Base-by-base conservation (phyloP, 495 filamentous ascomycete genomes). In the Parathielavia hyrcaniae region DNA sequence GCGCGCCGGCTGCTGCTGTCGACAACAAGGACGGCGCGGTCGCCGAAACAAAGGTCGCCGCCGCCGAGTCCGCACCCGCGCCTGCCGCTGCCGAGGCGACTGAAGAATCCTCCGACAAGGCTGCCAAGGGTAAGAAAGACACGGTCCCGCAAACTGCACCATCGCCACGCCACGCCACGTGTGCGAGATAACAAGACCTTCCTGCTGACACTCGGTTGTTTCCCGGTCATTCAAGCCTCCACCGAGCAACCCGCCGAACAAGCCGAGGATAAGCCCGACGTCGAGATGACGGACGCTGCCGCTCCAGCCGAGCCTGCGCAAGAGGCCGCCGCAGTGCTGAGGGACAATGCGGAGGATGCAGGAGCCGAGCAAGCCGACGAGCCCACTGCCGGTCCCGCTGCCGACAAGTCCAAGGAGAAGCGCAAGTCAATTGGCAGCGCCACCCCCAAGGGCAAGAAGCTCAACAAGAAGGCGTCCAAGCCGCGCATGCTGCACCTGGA, bases 401-500 rank as follows among this genome's bases (percentile, higher is more conserved):
- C 69, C 34, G 65, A 67, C 61, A 82, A 83, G 66, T 68, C 68
- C 19, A 75, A 77, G 57, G 53, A 71, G 55, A 75, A 50, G 50
- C 64, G 90, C 70, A 92, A 90, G 77, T 89, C 86, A 26, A 80
- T 82, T 17, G 85, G 82, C 54, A 77, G 81, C 26, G 79, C 84
- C 11, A 85, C 84, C 53, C 78, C 85, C 70, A 90, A 88, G 73
- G 73, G 68, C 48, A 93, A 91, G 78, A 89, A 89, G 73, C 76
- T 91, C 41, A 91, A 83, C 72, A 86, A 86, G 73, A 95, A 91
- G 78, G 86, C 86, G 68, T 91, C 88, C 9, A 84, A 81, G 74
- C 76, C 75, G 55, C 81, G 83, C 63, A 78, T 91, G 48, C 77
- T 79, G 12, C 83, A 95, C 57, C 75, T 88, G 47, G 79, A 93